Evolutionary conservation across 2,329 filamentous ascomycete species (phyloP).

Genomic region (Exophiala mesophila): DNA sequence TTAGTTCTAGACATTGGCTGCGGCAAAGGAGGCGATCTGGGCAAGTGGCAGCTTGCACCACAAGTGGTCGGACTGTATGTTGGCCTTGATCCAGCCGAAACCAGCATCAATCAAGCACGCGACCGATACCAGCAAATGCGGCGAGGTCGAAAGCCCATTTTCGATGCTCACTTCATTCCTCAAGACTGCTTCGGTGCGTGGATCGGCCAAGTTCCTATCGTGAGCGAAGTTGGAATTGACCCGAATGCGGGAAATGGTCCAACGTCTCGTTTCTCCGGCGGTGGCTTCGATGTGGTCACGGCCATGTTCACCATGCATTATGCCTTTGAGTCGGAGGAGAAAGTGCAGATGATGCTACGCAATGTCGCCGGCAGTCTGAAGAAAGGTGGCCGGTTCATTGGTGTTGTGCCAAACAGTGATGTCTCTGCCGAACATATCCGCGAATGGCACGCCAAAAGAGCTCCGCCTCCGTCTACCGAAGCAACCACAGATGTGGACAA

Average conservation of each 20-base stretch:
- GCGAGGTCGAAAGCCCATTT: constrained; percentile 57
- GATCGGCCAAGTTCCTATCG: constrained; percentile 73
- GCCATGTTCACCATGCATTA: constrained; percentile 99
- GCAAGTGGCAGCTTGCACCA: constrained; percentile 95
- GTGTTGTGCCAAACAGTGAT: constrained; percentile 95
- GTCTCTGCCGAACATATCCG: constrained; percentile 76
- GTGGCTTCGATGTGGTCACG: constrained; percentile 90
- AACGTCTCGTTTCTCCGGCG: constrained; percentile 61
- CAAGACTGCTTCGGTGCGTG: constrained; percentile 90
- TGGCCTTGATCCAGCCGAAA: constrained; percentile 84
- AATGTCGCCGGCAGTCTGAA: constrained; percentile 88
- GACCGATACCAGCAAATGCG: constrained; percentile 75
- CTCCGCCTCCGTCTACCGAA: background rate
- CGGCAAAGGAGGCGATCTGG: constrained; percentile 90
- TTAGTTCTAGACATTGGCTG: constrained; percentile 91
- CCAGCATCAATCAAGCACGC: constrained; percentile 84
- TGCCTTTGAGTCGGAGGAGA: constrained; percentile 87
- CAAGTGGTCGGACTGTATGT: constrained; percentile 89
- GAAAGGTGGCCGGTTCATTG: constrained; percentile 91
- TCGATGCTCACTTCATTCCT: constrained; percentile 80
- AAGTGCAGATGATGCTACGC: constrained; percentile 83
- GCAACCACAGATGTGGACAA: constrained; percentile 38
- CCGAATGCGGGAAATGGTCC: constrained; percentile 54
- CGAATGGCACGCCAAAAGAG: constrained; percentile 60
- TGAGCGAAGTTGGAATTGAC: constrained; percentile 84